Conservation (phyloP, 441 rosid genomes). For the Euphorbia celastroides region DNA sequence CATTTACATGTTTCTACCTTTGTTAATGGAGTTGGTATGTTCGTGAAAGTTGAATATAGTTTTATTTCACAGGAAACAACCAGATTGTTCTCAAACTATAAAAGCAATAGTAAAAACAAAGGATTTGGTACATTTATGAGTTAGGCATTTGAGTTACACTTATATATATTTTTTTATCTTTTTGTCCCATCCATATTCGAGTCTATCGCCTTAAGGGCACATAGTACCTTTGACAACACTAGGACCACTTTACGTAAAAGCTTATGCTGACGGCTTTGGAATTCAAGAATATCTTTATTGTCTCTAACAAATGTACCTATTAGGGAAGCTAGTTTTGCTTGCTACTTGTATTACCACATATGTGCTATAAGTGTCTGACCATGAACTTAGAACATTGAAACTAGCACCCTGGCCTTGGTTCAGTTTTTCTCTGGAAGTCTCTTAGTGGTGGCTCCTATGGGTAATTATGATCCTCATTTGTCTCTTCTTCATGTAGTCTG, state of each 20-base stretch:
- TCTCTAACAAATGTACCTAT: background rate
- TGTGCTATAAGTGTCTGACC: background rate
- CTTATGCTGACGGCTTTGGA: background rate
- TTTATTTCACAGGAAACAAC: background rate
- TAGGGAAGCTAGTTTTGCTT: background rate
- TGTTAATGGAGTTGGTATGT: slow-evolving; percentile 2
- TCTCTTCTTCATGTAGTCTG: slow-evolving; percentile 50
- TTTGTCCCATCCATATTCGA: no score
- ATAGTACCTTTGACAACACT: no score
- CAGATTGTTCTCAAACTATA: background rate
- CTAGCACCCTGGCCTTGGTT: background rate
- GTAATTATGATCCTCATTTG: background rate
- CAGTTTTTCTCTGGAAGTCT: background rate
- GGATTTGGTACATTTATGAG: background rate
- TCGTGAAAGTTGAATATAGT: background rate
- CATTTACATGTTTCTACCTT: background rate
- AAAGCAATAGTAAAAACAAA: background rate
- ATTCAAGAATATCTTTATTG: background rate
- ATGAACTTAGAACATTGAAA: background rate
- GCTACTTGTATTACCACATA: background rate
- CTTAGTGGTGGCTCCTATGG: background rate
- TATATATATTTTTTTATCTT: no score
- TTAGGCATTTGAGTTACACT: no score
- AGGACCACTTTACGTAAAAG: background rate
- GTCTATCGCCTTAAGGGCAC: no score